phyloP scores from a whole-genome alignment of 306 rosid species.

The Trifolium repens region DNA sequence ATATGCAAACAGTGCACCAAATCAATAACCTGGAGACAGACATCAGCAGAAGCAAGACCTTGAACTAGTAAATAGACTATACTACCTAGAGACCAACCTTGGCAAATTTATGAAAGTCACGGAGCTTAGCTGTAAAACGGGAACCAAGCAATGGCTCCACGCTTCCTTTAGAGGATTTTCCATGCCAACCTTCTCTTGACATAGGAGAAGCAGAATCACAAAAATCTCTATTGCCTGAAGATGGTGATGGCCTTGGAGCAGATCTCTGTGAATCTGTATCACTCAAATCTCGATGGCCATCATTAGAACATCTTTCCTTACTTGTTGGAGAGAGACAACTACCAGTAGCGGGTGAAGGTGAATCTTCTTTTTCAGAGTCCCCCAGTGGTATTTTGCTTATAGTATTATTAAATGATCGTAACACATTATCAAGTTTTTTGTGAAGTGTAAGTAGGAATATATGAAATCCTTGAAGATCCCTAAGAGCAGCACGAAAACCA shows the following conservation, averaged over 20 bases:
- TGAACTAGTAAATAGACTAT: constrained; percentile 7
- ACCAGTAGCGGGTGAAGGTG: constrained; percentile 56
- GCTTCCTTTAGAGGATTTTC: constrained; percentile 68
- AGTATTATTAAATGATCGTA: constrained; percentile 64
- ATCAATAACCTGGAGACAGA: background rate
- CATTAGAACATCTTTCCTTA: constrained; percentile 62
- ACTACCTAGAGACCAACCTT: constrained; percentile 60
- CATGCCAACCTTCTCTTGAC: constrained; percentile 78
- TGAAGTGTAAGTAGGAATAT: constrained; percentile 80
- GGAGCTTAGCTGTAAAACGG: constrained; percentile 87
- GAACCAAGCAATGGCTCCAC: constrained; percentile 67
- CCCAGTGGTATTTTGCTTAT: constrained; percentile 61
- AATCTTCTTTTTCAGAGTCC: constrained; percentile 83
- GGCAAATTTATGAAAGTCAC: constrained; percentile 87
- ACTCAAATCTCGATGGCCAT: constrained; percentile 61
- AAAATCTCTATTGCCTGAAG: constrained; percentile 59
- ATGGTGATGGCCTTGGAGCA: constrained; percentile 66
- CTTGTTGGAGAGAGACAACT: constrained; percentile 54
- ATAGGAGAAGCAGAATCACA: constrained; percentile 64
- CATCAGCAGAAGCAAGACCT: background rate
- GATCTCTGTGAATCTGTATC: constrained; percentile 72
- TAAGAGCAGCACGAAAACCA: constrained; percentile 88
- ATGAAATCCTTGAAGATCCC: constrained; percentile 90
- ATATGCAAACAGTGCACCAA: constrained; percentile 1
- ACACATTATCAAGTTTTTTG: constrained; percentile 79